Percentiles rank a stretch among this genome's conserved stretches.
Conservation (phyloP, 106 monocot genomes). For the Gastrodia elata region DNA sequence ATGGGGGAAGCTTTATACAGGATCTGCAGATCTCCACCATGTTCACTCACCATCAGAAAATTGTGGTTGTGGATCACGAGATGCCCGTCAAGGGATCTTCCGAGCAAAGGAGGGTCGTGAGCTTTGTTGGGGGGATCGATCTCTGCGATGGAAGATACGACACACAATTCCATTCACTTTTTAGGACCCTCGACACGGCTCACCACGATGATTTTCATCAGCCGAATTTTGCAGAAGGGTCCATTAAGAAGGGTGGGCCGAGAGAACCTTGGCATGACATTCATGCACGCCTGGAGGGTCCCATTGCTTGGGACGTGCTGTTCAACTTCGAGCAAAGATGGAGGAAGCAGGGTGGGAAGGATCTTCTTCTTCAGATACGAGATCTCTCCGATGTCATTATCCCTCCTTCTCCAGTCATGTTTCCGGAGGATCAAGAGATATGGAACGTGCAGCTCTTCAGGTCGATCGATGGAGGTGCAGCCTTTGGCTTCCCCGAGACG, state of each 20-base stretch:
- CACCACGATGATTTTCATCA: conserved; percentile 26
- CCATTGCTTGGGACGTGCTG: conserved; percentile 26
- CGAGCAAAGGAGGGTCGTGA: conserved; percentile 17
- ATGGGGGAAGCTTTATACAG: conserved; percentile 24
- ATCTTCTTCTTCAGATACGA: conserved; percentile 19
- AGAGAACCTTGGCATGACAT: conserved; percentile 28
- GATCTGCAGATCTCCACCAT: conserved; percentile 21
- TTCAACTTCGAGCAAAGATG: conserved; percentile 29
- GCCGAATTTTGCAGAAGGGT: conserved; percentile 19
- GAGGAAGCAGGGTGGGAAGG: conserved; percentile 22
- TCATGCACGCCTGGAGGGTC: conserved; percentile 22
- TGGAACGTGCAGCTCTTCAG: conserved; percentile 32
- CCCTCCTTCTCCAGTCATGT: conserved; percentile 20
- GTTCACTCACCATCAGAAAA: conserved; percentile 31
- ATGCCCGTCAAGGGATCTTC: conserved; percentile 20
- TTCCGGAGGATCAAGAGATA: conserved; percentile 12
- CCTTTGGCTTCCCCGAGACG: conserved; percentile 22
- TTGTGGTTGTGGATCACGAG: conserved; percentile 25
- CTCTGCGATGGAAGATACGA: conserved; percentile 31
- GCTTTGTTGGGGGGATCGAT: conserved; percentile 23
- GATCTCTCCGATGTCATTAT: conserved; percentile 27
- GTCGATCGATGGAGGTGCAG: conserved; percentile 24
- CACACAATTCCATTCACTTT: conserved; percentile 23
- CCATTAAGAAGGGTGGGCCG: conserved; percentile 24
- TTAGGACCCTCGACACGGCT: conserved; percentile 25